These are phyloP conservation scores for Diplodia sapinea DNA, from an alignment of 2,329 filamentous ascomycete species.

Conservation along the genomic window DNA sequence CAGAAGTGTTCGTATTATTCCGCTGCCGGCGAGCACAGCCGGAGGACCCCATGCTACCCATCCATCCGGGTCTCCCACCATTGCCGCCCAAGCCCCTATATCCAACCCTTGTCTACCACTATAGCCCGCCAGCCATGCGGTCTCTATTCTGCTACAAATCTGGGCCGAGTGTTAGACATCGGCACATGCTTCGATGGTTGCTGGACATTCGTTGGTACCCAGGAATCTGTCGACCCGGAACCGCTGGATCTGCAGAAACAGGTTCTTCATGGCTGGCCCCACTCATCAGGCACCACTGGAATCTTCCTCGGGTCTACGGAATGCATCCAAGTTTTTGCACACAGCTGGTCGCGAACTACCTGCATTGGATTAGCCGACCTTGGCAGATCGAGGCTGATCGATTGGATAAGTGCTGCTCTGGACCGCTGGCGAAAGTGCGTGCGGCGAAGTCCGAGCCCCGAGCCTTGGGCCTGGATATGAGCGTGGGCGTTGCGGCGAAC, in stretches of 20 bases:
- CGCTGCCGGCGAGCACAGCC: neutral
- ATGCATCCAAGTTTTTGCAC: neutral
- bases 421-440: slow-evolving; percentile 5
- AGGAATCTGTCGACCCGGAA: neutral
- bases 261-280: slow-evolving; percentile 16
- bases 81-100: neutral
- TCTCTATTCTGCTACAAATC: neutral
- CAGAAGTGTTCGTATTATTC: slow-evolving; percentile 12
- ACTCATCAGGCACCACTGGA: slow-evolving; percentile 17
- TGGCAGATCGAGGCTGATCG: slow-evolving; percentile 24
- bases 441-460: slow-evolving; percentile 22
- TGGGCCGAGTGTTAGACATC: neutral
- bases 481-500: neutral
- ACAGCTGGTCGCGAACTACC: slow-evolving; percentile 19
- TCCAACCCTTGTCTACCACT: neutral
- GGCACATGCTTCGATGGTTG: neutral
- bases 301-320: neutral
- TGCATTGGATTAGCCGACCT: slow-evolving; percentile 8
- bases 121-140: neutral
- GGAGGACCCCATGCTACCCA: slow-evolving; percentile 7
- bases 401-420: slow-evolving; percentile 10
- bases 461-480: neutral
- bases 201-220: neutral
- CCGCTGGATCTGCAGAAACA: neutral
- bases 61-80: neutral